A percentile compares a stretch with the other conserved stretches of the same genome.
phyloP scores from a whole-genome alignment of 2,329 filamentous ascomycete species.

The Calonectria pteridis region DNA sequence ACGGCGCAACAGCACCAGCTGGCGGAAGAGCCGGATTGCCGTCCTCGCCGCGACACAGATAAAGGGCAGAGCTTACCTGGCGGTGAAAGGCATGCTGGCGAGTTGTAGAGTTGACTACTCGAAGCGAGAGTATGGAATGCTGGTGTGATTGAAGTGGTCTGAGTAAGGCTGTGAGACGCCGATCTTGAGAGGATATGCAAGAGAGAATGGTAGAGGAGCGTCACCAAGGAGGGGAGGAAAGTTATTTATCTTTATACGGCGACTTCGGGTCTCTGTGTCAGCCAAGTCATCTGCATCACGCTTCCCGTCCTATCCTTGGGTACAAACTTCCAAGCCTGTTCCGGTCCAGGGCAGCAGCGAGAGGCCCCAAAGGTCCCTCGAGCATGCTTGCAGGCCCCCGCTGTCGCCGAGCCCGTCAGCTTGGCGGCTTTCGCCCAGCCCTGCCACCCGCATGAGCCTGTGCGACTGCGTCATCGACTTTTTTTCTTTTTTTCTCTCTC shows the following conservation, averaged over 20 bases:
- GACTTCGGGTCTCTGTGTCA: slow-evolving; percentile 27
- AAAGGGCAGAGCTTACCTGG: slow-evolving; percentile 58
- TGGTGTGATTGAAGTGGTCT: slow-evolving; percentile 15
- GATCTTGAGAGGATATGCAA: slow-evolving; percentile 6
- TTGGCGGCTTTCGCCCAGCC: slow-evolving; percentile 27
- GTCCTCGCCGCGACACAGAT: slow-evolving; percentile 17
- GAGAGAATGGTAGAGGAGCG: background rate
- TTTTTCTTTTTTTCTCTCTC: background rate
- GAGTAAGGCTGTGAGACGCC: slow-evolving; percentile 13
- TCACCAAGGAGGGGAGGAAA: slow-evolving; percentile 26
- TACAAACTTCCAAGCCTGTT: slow-evolving; percentile 31
- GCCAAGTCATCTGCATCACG: slow-evolving; percentile 31
- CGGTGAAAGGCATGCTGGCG: slow-evolving; percentile 70
- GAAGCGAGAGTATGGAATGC: slow-evolving; percentile 19
- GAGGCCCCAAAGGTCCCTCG: slow-evolving; percentile 8
- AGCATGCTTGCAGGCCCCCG: slow-evolving; percentile 19
- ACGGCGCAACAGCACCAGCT: slow-evolving; percentile 15
- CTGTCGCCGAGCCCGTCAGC: slow-evolving; percentile 16
- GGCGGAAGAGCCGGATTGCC: slow-evolving; percentile 39
- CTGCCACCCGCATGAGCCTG: slow-evolving; percentile 34
- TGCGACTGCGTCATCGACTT: slow-evolving; percentile 52
- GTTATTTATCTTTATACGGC: slow-evolving; percentile 40
- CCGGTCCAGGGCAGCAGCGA: slow-evolving; percentile 34
- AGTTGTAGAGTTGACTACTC: slow-evolving; percentile 34
- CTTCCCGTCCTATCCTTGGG: slow-evolving; percentile 23